Conservation (phyloP, 441 rosid species). For the Isatis lusitanica region DNA sequence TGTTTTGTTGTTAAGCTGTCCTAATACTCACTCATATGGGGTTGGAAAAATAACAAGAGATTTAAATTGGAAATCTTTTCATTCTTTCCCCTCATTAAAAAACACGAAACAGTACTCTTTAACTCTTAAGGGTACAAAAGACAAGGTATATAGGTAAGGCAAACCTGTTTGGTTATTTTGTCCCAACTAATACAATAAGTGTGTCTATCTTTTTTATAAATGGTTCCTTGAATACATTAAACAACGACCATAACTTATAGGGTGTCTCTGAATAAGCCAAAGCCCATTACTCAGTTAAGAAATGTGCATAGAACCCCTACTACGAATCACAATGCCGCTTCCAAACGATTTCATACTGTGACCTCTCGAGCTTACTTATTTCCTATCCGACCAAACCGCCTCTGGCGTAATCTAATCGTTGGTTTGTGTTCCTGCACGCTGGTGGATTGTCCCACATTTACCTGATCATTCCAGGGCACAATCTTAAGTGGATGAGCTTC, state of each 20-base stretch:
- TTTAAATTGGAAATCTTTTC: not conserved
- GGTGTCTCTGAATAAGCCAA: conserved; percentile 9
- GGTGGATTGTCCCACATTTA: conserved; percentile 15
- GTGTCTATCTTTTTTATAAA: conserved; percentile 3
- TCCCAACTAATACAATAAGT: not conserved
- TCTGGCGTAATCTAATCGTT: conserved; percentile 22
- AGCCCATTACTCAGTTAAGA: not conserved
- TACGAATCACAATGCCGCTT: conserved; percentile 17
- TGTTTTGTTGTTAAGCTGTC: not conserved
- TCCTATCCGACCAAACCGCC: conserved; percentile 26
- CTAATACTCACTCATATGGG: not conserved
- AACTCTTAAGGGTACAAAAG: not conserved
- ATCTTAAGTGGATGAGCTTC: conserved; percentile 93
- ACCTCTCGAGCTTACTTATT: conserved; percentile 24
- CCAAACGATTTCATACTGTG: conserved; percentile 14
- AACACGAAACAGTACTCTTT: not conserved
- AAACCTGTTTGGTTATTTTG: not conserved
- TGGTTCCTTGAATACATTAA: conserved; percentile 13
- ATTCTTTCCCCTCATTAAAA: not conserved
- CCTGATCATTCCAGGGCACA: conserved; percentile 43
- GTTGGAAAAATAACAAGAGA: not conserved
- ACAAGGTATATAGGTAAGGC: not conserved
- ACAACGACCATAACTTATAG: conserved; percentile 13
- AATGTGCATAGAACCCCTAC: not conserved
- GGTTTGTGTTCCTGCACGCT: conserved; percentile 10